Conservation (phyloP, 1,139 yeast species). For the Geotrichum klebahnii region DNA sequence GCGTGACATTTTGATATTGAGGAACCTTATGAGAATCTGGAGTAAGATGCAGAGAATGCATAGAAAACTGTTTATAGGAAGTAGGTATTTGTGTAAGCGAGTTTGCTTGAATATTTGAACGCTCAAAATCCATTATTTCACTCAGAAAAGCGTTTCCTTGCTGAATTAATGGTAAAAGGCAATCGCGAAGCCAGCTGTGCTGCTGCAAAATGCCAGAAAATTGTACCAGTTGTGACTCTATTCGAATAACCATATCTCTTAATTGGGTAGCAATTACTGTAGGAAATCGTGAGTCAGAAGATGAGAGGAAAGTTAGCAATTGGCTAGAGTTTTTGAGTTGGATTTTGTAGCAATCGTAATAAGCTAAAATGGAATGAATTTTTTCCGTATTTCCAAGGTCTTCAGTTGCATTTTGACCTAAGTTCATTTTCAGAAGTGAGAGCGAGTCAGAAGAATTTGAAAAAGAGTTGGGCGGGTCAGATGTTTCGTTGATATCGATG, state of each 20-base stretch:
- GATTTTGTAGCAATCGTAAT: constrained; percentile 11
- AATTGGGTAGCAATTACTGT: constrained; percentile 7
- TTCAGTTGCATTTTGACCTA: background rate
- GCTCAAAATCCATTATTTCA: background rate
- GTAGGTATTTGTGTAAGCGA: background rate
- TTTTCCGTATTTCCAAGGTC: background rate
- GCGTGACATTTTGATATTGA: too few relatives aligned
- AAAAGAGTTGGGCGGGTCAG: background rate
- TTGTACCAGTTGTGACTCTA: constrained; percentile 5
- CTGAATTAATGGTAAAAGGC: background rate
- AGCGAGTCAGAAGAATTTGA: background rate
- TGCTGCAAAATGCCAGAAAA: background rate
- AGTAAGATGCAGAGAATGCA: too few relatives aligned
- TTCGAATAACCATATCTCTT: background rate
- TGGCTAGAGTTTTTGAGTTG: constrained; percentile 3
- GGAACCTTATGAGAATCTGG: too few relatives aligned
- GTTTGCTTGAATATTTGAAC: background rate
- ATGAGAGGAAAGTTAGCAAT: constrained; percentile 1
- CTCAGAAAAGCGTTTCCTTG: constrained; percentile 1
- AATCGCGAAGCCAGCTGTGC: background rate
- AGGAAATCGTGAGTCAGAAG: constrained; percentile 7
- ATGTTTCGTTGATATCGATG: background rate
- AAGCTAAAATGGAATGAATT: background rate
- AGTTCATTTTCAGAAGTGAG: background rate
- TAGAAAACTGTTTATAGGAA: background rate